A percentile compares a stretch with the other conserved stretches of the same genome.
These are phyloP conservation scores for Syzygium aqueum DNA, from an alignment of 345 rosid genomes.

Conservation along the genomic window DNA sequence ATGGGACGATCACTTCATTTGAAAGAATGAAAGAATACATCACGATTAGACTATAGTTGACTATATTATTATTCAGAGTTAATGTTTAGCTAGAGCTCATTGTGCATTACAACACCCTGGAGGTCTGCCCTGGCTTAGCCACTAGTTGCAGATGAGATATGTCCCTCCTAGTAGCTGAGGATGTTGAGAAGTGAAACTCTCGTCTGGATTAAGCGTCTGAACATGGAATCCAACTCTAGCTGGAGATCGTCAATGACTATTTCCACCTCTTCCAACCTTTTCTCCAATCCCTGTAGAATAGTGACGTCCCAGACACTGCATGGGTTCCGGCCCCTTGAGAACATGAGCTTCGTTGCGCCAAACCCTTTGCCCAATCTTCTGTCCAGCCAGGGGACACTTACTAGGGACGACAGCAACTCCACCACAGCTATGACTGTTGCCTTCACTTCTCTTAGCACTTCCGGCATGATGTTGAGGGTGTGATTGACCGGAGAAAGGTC, in stretches of 20 bases:
- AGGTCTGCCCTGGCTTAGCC: neutral
- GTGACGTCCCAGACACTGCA: constrained; percentile 39
- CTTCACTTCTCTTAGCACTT: constrained; percentile 59
- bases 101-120: neutral
- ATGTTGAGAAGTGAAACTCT: constrained; percentile 76
- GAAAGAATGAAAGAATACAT: neutral
- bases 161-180: constrained; percentile 28
- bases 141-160: neutral
- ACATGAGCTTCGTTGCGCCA: constrained; percentile 27
- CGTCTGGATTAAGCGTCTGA: constrained; percentile 65
- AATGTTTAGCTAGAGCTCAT: neutral
- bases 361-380: constrained; percentile 31
- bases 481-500: constrained; percentile 11
- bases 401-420: constrained; percentile 51
- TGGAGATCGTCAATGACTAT: constrained; percentile 61
- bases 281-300: constrained; percentile 46
- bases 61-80: neutral
- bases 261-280: constrained; percentile 66
- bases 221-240: constrained; percentile 56
- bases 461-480: constrained; percentile 31
- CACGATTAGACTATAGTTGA: neutral
- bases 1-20: neutral
- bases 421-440: constrained; percentile 34
- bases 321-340: constrained; percentile 14
- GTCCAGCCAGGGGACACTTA: constrained; percentile 64